Evolutionary conservation across 2,329 filamentous ascomycete species (phyloP).

Genomic region (Knufia petricola): DNA sequence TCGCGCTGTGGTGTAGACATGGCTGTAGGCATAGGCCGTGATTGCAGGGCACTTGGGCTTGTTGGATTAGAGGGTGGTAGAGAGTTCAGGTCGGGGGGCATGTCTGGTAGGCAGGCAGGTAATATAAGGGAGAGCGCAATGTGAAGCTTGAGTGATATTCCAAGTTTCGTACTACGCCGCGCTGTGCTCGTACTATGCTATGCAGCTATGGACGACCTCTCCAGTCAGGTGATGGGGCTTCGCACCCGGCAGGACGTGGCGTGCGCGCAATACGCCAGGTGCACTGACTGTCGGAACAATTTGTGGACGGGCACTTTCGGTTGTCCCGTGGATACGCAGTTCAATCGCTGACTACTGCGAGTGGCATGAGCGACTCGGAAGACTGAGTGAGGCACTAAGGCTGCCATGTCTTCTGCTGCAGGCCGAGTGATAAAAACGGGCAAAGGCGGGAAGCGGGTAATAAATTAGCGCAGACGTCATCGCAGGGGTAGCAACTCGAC

Average conservation of each 20-base stretch:
- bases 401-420: no score
- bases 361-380: no score
- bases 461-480: slow-evolving; percentile 1
- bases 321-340: not conserved
- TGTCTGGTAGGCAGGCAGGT: not conserved
- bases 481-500: not conserved
- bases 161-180: not conserved
- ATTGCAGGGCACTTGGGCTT: slow-evolving; percentile 30
- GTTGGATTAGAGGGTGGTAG: slow-evolving; percentile 49
- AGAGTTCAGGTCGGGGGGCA: slow-evolving; percentile 59
- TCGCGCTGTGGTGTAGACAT: slow-evolving; percentile 25
- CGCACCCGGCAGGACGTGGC: not conserved
- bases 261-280: no score
- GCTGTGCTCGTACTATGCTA: not conserved
- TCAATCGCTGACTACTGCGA: no score
- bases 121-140: not conserved
- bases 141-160: not conserved
- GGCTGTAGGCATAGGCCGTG: slow-evolving; percentile 23
- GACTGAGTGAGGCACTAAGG: no score
- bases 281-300: not conserved
- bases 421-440: no score
- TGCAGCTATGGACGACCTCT: not conserved
- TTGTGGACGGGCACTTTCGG: no score
- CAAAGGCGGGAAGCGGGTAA: no score
- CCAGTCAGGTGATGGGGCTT: not conserved